Percentiles rank a stretch among this genome's conserved stretches.
Conservation (phyloP, 768 basidiomycete genomes). For the Collybia nuda region DNA sequence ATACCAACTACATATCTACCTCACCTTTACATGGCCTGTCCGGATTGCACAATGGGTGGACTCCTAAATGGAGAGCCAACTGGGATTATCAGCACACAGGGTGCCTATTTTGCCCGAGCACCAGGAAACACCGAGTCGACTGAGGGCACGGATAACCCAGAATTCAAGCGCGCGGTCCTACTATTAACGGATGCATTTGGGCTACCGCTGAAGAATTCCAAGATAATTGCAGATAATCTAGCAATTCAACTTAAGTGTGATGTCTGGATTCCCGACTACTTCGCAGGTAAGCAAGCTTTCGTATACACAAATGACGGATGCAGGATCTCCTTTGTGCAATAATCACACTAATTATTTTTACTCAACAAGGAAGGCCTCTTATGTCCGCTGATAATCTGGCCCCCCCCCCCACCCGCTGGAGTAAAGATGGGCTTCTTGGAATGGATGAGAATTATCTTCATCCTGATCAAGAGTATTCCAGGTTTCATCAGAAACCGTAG, state of each 20-base stretch:
- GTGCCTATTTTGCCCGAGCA: constrained; percentile 43
- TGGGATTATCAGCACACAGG: constrained; percentile 37
- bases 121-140: constrained; percentile 14
- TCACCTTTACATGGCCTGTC: constrained; percentile 12
- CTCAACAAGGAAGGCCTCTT: constrained; percentile 27
- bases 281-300: constrained; percentile 39
- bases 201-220: constrained; percentile 47
- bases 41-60: constrained; percentile 40
- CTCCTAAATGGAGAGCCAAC: constrained; percentile 45
- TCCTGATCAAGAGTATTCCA: constrained; percentile 24
- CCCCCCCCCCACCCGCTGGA: constrained; percentile 30
- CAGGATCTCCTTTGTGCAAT: constrained; percentile 1
- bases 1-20: too few relatives aligned
- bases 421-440: constrained; percentile 25
- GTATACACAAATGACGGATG: neutral
- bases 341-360: neutral
- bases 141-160: constrained; percentile 11
- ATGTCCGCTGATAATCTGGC: constrained; percentile 17
- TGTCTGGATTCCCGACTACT: constrained; percentile 65
- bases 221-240: constrained; percentile 56
- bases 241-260: constrained; percentile 51
- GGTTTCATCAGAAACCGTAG: constrained; percentile 29
- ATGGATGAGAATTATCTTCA: constrained; percentile 25
- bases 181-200: constrained; percentile 60
- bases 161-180: constrained; percentile 41